Evolutionary conservation across 2,329 filamentous ascomycete species (phyloP).

Genomic region (Aspergillus fijiensis): DNA sequence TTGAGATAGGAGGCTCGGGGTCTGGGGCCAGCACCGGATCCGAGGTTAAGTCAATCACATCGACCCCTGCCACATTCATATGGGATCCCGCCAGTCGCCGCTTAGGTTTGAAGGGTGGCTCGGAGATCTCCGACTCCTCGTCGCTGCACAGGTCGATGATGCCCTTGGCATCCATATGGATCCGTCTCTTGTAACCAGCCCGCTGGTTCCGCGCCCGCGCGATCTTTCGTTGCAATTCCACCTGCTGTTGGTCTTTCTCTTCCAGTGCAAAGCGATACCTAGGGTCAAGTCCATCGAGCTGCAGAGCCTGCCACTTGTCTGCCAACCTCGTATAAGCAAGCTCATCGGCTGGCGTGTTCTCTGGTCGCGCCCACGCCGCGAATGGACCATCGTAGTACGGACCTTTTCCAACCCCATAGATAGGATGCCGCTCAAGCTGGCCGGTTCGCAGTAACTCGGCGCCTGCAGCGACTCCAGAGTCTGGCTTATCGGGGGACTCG

Average conservation of each 20-base stretch:
- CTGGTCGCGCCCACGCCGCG: conserved; percentile 40
- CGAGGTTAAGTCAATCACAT: conserved; percentile 31
- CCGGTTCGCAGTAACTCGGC: conserved; percentile 32
- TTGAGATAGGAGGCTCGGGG: not conserved
- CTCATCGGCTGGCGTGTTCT: conserved; percentile 20
- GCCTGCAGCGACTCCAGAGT: conserved; percentile 29
- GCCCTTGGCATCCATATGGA: conserved; percentile 7
- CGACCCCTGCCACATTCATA: conserved; percentile 7
- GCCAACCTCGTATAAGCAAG: conserved; percentile 27
- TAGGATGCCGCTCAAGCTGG: conserved; percentile 35
- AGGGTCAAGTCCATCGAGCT: conserved; percentile 30
- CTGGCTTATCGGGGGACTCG: conserved; percentile 11
- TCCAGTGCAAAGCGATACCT: conserved; percentile 25
- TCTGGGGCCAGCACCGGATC: conserved; percentile 11
- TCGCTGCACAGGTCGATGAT: conserved; percentile 22
- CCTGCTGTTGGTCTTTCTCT: conserved; percentile 12
- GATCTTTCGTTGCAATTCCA: conserved; percentile 26
- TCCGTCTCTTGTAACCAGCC: conserved; percentile 21
- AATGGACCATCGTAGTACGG: conserved; percentile 42
- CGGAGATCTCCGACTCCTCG: conserved; percentile 11
- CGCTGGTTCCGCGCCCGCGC: conserved; percentile 31
- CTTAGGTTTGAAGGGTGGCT: not conserved
- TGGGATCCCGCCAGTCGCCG: conserved; percentile 3
- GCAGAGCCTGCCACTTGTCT: conserved; percentile 27
- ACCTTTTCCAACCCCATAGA: conserved; percentile 43